Evolutionary conservation across 2,329 filamentous ascomycete species (phyloP).

Genomic region (Graphilbum ipis-grandicollis): DNA sequence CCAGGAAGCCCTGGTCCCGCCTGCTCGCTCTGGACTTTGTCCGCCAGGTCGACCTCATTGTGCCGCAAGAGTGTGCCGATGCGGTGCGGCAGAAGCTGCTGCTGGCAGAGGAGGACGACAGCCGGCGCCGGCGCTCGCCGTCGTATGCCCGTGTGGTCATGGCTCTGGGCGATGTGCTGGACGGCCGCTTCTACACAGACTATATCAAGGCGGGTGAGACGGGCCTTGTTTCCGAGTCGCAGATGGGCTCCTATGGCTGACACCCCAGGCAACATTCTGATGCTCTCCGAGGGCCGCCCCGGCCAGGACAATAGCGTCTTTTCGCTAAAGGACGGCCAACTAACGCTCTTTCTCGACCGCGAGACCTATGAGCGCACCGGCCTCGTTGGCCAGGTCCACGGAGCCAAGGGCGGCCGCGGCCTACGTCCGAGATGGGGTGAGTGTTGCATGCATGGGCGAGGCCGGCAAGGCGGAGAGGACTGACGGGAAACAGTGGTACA

Average conservation of each 20-base stretch:
- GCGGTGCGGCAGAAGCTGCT: constrained; percentile 35
- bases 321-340: constrained; percentile 48
- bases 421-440: constrained; percentile 58
- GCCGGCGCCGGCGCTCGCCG: constrained; percentile 13
- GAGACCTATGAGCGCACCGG: constrained; percentile 72
- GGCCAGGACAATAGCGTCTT: constrained; percentile 60
- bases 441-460: constrained; percentile 10
- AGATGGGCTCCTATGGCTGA: no score
- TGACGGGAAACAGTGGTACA: constrained; percentile 60
- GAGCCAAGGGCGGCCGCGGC: constrained; percentile 37
- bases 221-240: no score
- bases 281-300: constrained; percentile 65
- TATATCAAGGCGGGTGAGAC: constrained; percentile 71
- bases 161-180: constrained; percentile 53
- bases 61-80: constrained; percentile 47
- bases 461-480: no score
- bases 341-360: constrained; percentile 64
- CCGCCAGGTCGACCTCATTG: constrained; percentile 46
- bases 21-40: constrained; percentile 45
- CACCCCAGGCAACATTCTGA: constrained; percentile 65
- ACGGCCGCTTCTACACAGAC: constrained; percentile 61
- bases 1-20: constrained; percentile 55
- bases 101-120: constrained; percentile 5
- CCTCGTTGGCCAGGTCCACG: constrained; percentile 52
- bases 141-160: constrained; percentile 54